Conservation (phyloP, 345 rosid species). For the Adansonia digitata region DNA sequence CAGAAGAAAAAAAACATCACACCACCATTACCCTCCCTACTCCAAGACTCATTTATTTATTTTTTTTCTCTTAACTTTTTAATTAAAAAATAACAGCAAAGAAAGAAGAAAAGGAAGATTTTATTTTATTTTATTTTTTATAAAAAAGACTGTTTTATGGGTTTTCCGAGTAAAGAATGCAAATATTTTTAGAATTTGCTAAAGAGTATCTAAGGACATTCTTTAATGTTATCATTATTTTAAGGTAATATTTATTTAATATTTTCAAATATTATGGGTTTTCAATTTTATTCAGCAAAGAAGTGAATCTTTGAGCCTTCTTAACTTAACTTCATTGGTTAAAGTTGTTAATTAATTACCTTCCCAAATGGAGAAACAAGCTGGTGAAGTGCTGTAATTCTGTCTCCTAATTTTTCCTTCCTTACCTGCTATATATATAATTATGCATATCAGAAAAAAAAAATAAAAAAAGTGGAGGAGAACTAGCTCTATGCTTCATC, state of each 20-base stretch:
- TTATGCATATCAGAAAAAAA: neutral
- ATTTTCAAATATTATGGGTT: too few relatives aligned
- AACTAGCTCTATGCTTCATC: too few relatives aligned
- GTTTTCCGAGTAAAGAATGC: neutral
- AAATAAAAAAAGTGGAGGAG: too few relatives aligned
- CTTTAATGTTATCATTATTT: too few relatives aligned
- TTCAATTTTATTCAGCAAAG: neutral
- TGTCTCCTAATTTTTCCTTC: conserved; percentile 85
- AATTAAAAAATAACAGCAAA: neutral
- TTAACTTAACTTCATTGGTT: neutral
- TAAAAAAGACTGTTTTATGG: conserved; percentile 13
- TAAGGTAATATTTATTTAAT: too few relatives aligned
- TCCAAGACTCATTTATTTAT: conserved; percentile 30
- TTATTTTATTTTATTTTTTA: too few relatives aligned
- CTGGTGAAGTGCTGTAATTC: conserved; percentile 90
- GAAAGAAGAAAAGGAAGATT: neutral
- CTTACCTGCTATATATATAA: conserved; percentile 44
- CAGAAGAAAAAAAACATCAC: conserved; percentile 31
- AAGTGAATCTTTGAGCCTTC: neutral
- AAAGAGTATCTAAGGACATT: too few relatives aligned
- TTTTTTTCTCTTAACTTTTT: conserved; percentile 2
- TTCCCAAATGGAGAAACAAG: conserved; percentile 97
- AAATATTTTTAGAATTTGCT: neutral
- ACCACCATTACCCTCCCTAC: conserved; percentile 39
- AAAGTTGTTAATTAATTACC: conserved; percentile 41